These are phyloP conservation scores for Aspergillus neotritici DNA, from an alignment of 2,329 filamentous ascomycete genomes.

Conservation along the genomic window DNA sequence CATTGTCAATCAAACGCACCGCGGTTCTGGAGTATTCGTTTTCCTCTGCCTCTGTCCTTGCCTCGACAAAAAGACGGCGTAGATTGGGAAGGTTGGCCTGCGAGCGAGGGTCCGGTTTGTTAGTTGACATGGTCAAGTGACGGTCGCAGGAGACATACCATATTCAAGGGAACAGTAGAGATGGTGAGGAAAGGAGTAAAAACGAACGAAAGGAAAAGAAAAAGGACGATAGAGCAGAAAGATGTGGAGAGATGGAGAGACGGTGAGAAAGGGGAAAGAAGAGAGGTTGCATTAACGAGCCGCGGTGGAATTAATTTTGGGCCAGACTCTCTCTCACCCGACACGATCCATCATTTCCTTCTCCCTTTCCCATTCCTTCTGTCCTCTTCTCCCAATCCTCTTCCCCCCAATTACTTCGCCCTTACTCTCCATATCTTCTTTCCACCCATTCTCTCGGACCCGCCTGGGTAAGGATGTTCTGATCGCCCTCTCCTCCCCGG, in stretches of 20 bases:
- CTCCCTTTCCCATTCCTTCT: slow-evolving; percentile 1
- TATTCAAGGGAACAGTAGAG: neutral
- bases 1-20: slow-evolving; percentile 49
- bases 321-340: slow-evolving; percentile 1
- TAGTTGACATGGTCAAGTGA: too few species aligned
- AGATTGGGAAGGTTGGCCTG: slow-evolving; percentile 70
- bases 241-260: neutral
- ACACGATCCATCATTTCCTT: neutral
- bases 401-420: neutral
- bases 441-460: slow-evolving; percentile 6
- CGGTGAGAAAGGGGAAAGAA: neutral
- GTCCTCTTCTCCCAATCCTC: neutral
- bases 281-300: slow-evolving; percentile 1
- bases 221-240: neutral
- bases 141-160: slow-evolving; percentile 2
- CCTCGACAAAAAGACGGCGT: slow-evolving; percentile 92
- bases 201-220: neutral
- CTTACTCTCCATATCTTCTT: neutral
- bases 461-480: slow-evolving; percentile 2
- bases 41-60: slow-evolving; percentile 86
- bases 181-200: too few species aligned
- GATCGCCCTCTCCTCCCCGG: neutral
- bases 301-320: slow-evolving; percentile 11
- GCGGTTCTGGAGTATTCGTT: slow-evolving; percentile 89
- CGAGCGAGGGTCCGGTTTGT: neutral